Conservation (phyloP, 2,329 filamentous ascomycete genomes). For the Gremmenia infestans region DNA sequence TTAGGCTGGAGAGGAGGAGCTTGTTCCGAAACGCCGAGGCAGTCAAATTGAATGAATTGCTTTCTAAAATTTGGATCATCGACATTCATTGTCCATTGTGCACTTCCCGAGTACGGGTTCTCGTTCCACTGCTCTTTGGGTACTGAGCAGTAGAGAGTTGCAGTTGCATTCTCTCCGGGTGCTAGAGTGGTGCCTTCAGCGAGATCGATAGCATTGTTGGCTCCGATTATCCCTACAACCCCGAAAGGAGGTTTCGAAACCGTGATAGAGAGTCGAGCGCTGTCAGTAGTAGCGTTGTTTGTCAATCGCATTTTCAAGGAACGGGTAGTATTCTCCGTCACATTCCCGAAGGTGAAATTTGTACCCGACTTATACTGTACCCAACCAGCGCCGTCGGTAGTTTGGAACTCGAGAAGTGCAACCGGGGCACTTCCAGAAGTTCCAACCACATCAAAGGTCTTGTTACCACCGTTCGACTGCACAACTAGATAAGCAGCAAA, state of each 20-base stretch:
- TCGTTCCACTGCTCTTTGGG: slow-evolving; percentile 54
- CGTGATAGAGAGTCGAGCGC: slow-evolving; percentile 47
- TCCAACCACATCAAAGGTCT: slow-evolving; percentile 43
- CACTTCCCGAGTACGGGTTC: slow-evolving; percentile 43
- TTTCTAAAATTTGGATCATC: slow-evolving; percentile 49
- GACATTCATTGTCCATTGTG: slow-evolving; percentile 53
- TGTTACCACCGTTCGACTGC: slow-evolving; percentile 45
- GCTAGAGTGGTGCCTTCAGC: slow-evolving; percentile 49
- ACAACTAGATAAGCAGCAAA: slow-evolving; percentile 46
- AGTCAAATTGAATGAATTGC: slow-evolving; percentile 47
- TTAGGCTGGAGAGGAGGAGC: slow-evolving; percentile 42
- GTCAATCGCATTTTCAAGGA: slow-evolving; percentile 48
- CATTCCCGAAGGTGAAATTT: slow-evolving; percentile 51
- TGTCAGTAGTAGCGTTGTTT: slow-evolving; percentile 50
- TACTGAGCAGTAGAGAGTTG: slow-evolving; percentile 49
- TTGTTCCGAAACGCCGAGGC: slow-evolving; percentile 48
- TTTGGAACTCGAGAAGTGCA: slow-evolving; percentile 52
- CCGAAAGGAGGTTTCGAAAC: slow-evolving; percentile 59
- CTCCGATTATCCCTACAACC: slow-evolving; percentile 47
- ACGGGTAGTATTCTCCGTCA: slow-evolving; percentile 45
- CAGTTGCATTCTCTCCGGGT: slow-evolving; percentile 46
- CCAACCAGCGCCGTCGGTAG: slow-evolving; percentile 46
- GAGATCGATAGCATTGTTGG: slow-evolving; percentile 51
- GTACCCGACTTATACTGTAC: slow-evolving; percentile 38
- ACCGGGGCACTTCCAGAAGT: slow-evolving; percentile 44